These are phyloP conservation scores for Tylopilus rubrobrunneus DNA, from an alignment of 768 basidiomycete species.

Conservation along the genomic window DNA sequence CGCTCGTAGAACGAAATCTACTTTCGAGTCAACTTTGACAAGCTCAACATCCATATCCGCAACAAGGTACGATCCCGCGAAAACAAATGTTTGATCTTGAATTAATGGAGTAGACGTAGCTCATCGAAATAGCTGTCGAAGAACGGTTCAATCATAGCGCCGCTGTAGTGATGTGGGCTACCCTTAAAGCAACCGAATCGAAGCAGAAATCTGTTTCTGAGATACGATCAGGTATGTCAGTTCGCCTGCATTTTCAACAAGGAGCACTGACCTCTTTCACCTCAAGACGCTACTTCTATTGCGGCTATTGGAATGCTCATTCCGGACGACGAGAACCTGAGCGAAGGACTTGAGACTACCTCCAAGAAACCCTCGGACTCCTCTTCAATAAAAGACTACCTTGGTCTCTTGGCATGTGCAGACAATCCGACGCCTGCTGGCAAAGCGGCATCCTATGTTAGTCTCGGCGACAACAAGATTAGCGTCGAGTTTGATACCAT, in stretches of 20 bases:
- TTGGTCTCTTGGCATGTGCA: constrained; percentile 73
- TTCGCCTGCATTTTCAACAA: background rate
- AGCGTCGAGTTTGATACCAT: constrained; percentile 79
- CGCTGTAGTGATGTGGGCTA: constrained; percentile 65
- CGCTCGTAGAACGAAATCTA: constrained; percentile 58
- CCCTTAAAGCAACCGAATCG: constrained; percentile 65
- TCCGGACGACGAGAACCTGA: constrained; percentile 57
- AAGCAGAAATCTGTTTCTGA: constrained; percentile 61
- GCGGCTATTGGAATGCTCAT: constrained; percentile 62
- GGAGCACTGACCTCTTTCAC: background rate
- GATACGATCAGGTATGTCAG: constrained; percentile 52
- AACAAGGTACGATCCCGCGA: constrained; percentile 57
- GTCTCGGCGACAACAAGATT: constrained; percentile 65
- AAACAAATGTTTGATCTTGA: background rate
- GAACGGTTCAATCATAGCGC: constrained; percentile 80
- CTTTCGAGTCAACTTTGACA: constrained; percentile 87
- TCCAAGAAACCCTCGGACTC: constrained; percentile 52
- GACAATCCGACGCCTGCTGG: constrained; percentile 81
- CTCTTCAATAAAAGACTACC: constrained; percentile 70
- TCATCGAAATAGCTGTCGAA: constrained; percentile 70
- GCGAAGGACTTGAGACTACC: constrained; percentile 55
- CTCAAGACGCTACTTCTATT: constrained; percentile 60
- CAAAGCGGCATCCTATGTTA: constrained; percentile 66
- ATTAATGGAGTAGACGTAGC: constrained; percentile 39
- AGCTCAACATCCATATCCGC: constrained; percentile 81